Evolutionary conservation across 176 grass and related monocot genomes (phyloP).

Genomic region (Phragmites australis): DNA sequence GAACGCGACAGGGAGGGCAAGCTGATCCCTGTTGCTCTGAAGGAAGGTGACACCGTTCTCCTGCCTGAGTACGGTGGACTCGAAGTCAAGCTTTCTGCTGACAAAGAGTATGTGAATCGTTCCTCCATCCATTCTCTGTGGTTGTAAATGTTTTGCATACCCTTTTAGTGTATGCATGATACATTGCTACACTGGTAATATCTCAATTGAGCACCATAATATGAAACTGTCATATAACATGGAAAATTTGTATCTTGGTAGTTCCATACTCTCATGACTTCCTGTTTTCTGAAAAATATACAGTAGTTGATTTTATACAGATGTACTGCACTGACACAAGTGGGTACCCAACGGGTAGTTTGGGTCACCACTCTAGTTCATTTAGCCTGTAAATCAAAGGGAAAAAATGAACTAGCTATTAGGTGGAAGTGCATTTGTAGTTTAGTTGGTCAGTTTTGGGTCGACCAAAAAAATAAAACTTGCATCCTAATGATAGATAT

Average conservation of each 20-base stretch:
- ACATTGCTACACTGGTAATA: neutral
- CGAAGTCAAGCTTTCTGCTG: constrained; percentile 87
- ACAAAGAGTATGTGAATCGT: constrained; percentile 62
- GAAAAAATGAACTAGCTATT: no score
- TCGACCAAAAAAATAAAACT: no score
- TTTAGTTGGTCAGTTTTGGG: no score
- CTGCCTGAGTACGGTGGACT: constrained; percentile 89
- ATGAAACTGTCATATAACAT: neutral
- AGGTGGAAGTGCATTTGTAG: no score
- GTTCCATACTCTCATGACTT: no score
- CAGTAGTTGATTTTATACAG: neutral
- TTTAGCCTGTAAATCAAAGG: no score
- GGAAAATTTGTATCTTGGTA: no score
- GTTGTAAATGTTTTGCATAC: neutral
- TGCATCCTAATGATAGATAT: neutral
- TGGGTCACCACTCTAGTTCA: no score
- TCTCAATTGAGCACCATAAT: neutral
- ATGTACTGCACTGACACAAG: neutral
- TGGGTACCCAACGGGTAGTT: no score
- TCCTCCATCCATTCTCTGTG: neutral
- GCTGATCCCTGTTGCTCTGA: constrained; percentile 68
- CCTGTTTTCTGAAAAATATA: neutral
- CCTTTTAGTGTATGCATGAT: neutral
- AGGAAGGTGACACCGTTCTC: constrained; percentile 91
- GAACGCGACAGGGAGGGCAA: constrained; percentile 73